These are phyloP conservation scores for Intubia oerlemansii DNA, from an alignment of 2,329 filamentous ascomycete genomes.

Conservation along the genomic window DNA sequence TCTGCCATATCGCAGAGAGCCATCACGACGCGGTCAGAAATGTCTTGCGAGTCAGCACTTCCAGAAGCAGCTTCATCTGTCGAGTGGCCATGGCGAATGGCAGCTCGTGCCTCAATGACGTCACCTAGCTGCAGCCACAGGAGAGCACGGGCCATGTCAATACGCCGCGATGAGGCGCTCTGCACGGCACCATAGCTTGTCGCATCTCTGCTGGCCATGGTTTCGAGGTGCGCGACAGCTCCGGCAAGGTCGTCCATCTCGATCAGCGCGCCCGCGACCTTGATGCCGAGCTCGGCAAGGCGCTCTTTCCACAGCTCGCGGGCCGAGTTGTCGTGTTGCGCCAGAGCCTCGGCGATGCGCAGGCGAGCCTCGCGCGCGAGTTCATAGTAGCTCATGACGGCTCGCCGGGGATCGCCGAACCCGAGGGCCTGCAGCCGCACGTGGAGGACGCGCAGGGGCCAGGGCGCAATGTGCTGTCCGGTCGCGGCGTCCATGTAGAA, in stretches of 20 bases:
- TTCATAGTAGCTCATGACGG: constrained; percentile 81
- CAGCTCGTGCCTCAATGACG: constrained; percentile 38
- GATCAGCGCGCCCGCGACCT: constrained; percentile 43
- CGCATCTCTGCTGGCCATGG: no score
- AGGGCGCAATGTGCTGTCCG: constrained; percentile 51
- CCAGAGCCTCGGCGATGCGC: constrained; percentile 26
- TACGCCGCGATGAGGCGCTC: constrained; percentile 11
- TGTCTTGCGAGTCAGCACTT: constrained; percentile 16
- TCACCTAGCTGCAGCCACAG: constrained; percentile 67
- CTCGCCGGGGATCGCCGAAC: constrained; percentile 63
- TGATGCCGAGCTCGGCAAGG: constrained; percentile 52
- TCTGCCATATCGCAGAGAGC: constrained; percentile 65
- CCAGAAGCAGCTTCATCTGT: no score
- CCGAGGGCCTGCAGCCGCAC: constrained; percentile 72
- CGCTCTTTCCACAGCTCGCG: constrained; percentile 47
- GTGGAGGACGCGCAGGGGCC: constrained; percentile 64
- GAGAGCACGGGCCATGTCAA: constrained; percentile 34
- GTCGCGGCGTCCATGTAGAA: constrained; percentile 33
- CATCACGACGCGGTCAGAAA: constrained; percentile 27
- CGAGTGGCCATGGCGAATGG: no score
- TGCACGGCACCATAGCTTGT: no score
- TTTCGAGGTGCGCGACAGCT: constrained; percentile 50
- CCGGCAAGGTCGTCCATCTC: constrained; percentile 79
- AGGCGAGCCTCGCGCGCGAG: constrained; percentile 57
- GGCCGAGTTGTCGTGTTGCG: constrained; percentile 27